A percentile compares a stretch with the other conserved stretches of the same genome.
These are phyloP conservation scores for Rhododendron simsii DNA, from an alignment of 148 eudicot genomes.

Conservation along the genomic window DNA sequence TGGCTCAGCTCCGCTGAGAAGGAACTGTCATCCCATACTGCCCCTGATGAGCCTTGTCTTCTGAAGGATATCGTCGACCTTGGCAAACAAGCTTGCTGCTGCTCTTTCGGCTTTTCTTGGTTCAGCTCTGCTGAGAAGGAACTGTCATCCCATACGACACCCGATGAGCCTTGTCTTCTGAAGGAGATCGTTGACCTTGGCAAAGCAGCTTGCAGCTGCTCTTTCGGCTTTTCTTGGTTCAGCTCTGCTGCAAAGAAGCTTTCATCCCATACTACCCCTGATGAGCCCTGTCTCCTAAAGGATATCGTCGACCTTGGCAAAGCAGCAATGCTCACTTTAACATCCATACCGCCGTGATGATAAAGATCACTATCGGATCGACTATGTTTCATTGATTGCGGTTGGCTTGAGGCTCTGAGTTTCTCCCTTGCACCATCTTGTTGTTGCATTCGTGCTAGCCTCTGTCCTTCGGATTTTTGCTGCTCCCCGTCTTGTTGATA, in stretches of 20 bases:
- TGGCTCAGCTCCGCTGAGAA: neutral
- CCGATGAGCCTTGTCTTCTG: too few relatives aligned
- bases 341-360: constrained; percentile 28
- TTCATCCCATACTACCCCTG: neutral
- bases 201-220: neutral
- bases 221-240: neutral
- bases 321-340: constrained; percentile 8
- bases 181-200: too few relatives aligned
- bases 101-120: neutral
- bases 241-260: neutral
- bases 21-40: neutral
- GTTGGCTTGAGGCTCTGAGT: neutral
- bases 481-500: constrained; percentile 9
- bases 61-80: too few relatives aligned
- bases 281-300: neutral
- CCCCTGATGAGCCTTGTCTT: neutral
- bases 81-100: too few relatives aligned
- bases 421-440: neutral
- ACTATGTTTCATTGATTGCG: constrained; percentile 13
- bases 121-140: neutral
- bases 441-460: neutral
- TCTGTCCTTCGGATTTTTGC: neutral
- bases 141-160: neutral
- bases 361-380: constrained; percentile 30
- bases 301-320: neutral